A percentile compares a stretch with the other conserved stretches of the same genome.
Conservation (phyloP, 2,329 filamentous ascomycete species). For the Cladosporium phlei region DNA sequence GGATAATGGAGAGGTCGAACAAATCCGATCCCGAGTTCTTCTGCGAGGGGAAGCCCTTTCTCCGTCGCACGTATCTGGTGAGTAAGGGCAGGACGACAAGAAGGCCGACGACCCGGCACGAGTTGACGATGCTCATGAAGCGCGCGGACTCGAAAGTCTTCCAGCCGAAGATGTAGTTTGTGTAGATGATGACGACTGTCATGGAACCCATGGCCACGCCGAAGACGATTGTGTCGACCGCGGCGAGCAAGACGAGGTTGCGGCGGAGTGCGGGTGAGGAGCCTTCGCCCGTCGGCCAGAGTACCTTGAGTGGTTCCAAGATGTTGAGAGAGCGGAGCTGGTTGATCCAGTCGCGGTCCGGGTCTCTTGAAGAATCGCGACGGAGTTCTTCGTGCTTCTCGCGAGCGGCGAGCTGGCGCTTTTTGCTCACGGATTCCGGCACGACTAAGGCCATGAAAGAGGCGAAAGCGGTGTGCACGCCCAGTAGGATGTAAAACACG, state of each 20-base stretch:
- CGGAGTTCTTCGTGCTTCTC: conserved; percentile 54
- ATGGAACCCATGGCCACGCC: conserved; percentile 75
- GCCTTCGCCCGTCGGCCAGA: conserved; percentile 66
- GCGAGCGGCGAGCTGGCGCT: conserved; percentile 64
- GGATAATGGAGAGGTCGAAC: conserved; percentile 73
- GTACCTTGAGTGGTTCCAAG: conserved; percentile 69
- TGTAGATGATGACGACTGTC: conserved; percentile 79
- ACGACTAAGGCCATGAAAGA: conserved; percentile 65
- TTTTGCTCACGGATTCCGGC: conserved; percentile 77
- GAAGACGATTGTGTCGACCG: conserved; percentile 76
- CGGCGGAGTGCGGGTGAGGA: conserved; percentile 59
- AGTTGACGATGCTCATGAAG: conserved; percentile 76
- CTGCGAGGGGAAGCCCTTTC: conserved; percentile 37
- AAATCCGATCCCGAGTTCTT: conserved; percentile 66
- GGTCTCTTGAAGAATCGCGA: conserved; percentile 24
- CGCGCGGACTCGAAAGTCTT: conserved; percentile 71
- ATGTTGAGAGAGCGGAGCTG: conserved; percentile 55
- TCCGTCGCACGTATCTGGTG: conserved; percentile 69
- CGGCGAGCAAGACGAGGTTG: conserved; percentile 77
- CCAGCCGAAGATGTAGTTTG: conserved; percentile 76
- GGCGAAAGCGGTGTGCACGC: conserved; percentile 69
- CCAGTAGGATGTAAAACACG: conserved; percentile 79
- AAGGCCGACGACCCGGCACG: conserved; percentile 69
- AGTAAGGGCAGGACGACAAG: conserved; percentile 70
- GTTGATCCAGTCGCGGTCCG: conserved; percentile 41